Percentiles rank a stretch among this genome's conserved stretches.
Evolutionary conservation across 2,329 filamentous ascomycete species (phyloP).

Genomic region (Penicillium capsulatum): DNA sequence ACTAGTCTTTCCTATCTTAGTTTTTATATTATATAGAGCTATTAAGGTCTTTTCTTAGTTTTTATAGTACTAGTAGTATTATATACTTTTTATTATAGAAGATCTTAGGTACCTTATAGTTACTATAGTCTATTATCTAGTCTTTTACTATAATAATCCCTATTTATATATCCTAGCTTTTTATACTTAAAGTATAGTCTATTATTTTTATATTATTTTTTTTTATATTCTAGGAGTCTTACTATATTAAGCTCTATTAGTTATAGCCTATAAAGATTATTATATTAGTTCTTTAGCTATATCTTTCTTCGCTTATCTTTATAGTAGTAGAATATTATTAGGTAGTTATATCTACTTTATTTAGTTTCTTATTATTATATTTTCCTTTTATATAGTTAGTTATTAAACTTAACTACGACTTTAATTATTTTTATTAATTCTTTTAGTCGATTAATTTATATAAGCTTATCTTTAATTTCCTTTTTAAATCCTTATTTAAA

Average conservation of each 20-base stretch:
- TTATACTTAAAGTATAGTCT: slow-evolving; percentile 4
- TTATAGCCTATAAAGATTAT: slow-evolving; percentile 3
- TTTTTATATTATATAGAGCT: too few relatives aligned
- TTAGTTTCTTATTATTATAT: too few relatives aligned
- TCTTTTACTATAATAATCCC: not conserved
- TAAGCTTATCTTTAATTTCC: slow-evolving; percentile 4
- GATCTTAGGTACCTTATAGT: not conserved
- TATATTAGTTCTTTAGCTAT: too few relatives aligned
- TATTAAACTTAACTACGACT: slow-evolving; percentile 2
- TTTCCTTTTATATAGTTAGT: slow-evolving; percentile 5
- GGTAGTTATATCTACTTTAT: not conserved
- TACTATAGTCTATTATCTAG: not conserved
- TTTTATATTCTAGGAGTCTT: slow-evolving; percentile 1
- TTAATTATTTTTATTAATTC: slow-evolving; percentile 1
- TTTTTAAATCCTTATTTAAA: too few relatives aligned
- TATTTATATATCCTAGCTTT: slow-evolving; percentile 2
- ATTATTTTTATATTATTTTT: not conserved
- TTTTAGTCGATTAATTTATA: not conserved
- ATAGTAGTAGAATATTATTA: too few relatives aligned
- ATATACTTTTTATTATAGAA: not conserved
- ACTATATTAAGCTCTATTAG: slow-evolving; percentile 6
- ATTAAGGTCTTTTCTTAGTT: too few relatives aligned
- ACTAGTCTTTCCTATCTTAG: too few relatives aligned
- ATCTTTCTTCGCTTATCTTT: too few relatives aligned
- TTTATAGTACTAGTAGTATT: not conserved